phyloP scores from a whole-genome alignment of 176 grass and related monocot genomes.

The Aegilops longissima region DNA sequence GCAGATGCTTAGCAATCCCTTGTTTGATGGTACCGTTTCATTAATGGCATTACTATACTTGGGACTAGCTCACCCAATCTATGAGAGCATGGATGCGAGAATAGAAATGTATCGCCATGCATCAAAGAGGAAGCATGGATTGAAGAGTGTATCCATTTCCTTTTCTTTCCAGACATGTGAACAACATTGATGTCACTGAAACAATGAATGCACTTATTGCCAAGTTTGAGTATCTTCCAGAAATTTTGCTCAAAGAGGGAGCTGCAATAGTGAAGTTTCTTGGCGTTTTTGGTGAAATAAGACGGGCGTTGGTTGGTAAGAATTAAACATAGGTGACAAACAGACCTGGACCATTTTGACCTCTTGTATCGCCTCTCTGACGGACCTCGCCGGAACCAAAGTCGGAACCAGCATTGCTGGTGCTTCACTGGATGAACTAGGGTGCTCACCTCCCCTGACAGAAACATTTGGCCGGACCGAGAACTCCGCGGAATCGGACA shows the following conservation, averaged over 20 bases:
- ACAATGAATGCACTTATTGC: neutral
- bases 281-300: neutral
- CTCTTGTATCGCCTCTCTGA: slow-evolving; percentile 89
- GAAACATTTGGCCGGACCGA: slow-evolving; percentile 52
- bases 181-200: neutral
- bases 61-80: slow-evolving; percentile 19
- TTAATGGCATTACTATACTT: slow-evolving; percentile 4
- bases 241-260: neutral
- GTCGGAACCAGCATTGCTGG: slow-evolving; percentile 81
- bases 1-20: neutral
- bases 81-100: neutral
- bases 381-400: slow-evolving; percentile 77
- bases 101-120: neutral
- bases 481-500: slow-evolving; percentile 55
- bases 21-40: slow-evolving; percentile 13
- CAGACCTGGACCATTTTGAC: slow-evolving; percentile 96
- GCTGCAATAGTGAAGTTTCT: neutral
- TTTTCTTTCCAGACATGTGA: slow-evolving; percentile 8
- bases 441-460: slow-evolving; percentile 51
- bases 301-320: neutral
- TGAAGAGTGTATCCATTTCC: neutral
- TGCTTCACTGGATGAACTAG: slow-evolving; percentile 44
- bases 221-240: neutral
- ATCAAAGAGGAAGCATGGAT: neutral
- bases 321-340: slow-evolving; percentile 12